Evolutionary conservation across 2,329 filamentous ascomycete genomes (phyloP).

Genomic region (Colletotrichum agaves): DNA sequence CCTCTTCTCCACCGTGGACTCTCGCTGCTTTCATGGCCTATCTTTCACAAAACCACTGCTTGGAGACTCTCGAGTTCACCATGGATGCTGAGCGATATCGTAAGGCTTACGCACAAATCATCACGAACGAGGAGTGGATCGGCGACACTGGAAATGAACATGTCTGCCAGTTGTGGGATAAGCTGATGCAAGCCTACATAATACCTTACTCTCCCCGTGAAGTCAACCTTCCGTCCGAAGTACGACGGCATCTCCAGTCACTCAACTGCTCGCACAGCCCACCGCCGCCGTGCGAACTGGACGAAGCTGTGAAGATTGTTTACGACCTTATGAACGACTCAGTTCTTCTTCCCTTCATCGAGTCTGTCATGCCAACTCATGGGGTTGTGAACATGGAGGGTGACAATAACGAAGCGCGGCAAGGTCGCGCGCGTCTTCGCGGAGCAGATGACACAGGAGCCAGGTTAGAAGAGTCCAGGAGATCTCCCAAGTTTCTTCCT

Average conservation of each 20-base stretch:
- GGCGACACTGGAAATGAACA: constrained; percentile 65
- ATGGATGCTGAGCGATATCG: constrained; percentile 91
- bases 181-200: constrained; percentile 91
- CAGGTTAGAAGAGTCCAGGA: constrained; percentile 51
- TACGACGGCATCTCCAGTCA: constrained; percentile 82
- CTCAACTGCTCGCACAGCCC: constrained; percentile 70
- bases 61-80: constrained; percentile 96
- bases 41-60: constrained; percentile 94
- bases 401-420: constrained; percentile 48
- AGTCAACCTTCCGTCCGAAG: constrained; percentile 88
- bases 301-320: constrained; percentile 86
- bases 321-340: constrained; percentile 99
- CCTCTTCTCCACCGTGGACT: constrained; percentile 88
- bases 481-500: constrained; percentile 59
- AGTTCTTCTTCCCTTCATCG: constrained; percentile 90
- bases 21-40: constrained; percentile 95
- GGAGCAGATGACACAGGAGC: constrained; percentile 49
- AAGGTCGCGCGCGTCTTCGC: constrained; percentile 52
- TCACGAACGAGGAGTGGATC: constrained; percentile 53
- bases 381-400: constrained; percentile 51
- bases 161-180: constrained; percentile 84
- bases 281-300: constrained; percentile 78
- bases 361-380: constrained; percentile 62
- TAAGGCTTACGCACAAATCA: constrained; percentile 62
- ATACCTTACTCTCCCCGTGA: constrained; percentile 85